Base-by-base conservation (phyloP, 495 filamentous ascomycete species). In the Penicillium steckii region DNA sequence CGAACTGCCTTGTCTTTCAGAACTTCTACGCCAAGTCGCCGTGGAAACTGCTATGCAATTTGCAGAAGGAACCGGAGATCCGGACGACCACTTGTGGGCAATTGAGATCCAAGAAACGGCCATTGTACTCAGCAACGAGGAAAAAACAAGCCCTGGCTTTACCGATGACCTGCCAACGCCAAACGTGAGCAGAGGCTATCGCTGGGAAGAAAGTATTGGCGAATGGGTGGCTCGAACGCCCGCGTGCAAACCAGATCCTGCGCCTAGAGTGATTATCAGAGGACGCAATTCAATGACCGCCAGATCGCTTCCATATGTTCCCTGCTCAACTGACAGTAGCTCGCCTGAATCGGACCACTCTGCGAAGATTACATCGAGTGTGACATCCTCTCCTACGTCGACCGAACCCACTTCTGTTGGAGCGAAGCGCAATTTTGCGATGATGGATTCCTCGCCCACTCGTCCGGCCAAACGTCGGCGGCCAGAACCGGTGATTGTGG, bases 121-220 rank as follows among this genome's bases (percentile, higher is more conserved):
- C 17, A 64, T 59, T 46, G 54, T 56, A 26, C 54, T 51, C 17
- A 63, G 67, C 44, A 37, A 40, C 5, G 23, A 41, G 19, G 44
- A 44, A 24, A 26, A 52, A 13, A 32, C 43, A 8, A 46, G 42
- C 21, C 42, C 46, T 12, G 51, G 54, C 10, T 46, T 57, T 56
- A 26, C 26, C 17, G 27, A 67, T 52, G 46, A 64, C 54, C 19
- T 47, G n/a, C 49, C 52, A 7, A 27, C 46, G 25, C 48, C 52
- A 25, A 45, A 43, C 18, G 52, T 52, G 8, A 47, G 17, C 2
- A 60, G 37, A 15, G 68, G 64, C 10, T 82, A 71, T 47, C 72
- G 74, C 38, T 82, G 79, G 78, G 79, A 82, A 56, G 77, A 80
- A 48, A 74, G 74, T 35, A 80, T 81, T 58, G 74, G 72, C 27